phyloP scores from a whole-genome alignment of 495 filamentous ascomycete species.

The Friedmanniomyces simplex region DNA sequence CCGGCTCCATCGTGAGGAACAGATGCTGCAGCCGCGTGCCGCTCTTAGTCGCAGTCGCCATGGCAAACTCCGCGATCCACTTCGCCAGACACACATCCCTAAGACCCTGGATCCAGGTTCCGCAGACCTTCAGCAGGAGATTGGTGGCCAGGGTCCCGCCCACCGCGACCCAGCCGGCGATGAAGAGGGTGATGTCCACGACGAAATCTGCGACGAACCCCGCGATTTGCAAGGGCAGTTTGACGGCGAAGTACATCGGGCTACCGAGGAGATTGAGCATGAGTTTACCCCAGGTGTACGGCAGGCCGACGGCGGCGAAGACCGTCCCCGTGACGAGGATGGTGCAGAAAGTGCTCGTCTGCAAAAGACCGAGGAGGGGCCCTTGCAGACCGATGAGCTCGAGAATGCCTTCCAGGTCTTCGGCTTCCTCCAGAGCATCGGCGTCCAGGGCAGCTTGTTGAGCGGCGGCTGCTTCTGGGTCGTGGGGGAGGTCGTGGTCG shows the following conservation, averaged over 20 bases:
- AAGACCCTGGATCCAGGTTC: background rate
- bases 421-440: slow-evolving; percentile 61
- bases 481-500: too few species aligned
- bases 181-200: slow-evolving; percentile 49
- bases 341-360: slow-evolving; percentile 89
- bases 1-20: slow-evolving; percentile 9
- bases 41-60: background rate
- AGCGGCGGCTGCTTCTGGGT: slow-evolving; percentile 34
- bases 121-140: background rate
- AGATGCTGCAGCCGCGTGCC: slow-evolving; percentile 6
- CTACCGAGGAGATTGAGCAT: slow-evolving; percentile 69
- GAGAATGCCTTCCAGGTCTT: slow-evolving; percentile 96
- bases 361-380: slow-evolving; percentile 75
- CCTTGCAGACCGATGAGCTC: slow-evolving; percentile 96
- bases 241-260: slow-evolving; percentile 55
- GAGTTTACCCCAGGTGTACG: slow-evolving; percentile 81
- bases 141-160: background rate
- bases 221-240: slow-evolving; percentile 58
- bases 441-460: slow-evolving; percentile 48
- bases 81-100: slow-evolving; percentile 2
- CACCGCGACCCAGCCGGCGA: slow-evolving; percentile 30
- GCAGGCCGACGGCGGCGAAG: slow-evolving; percentile 73
- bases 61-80: slow-evolving; percentile 13
- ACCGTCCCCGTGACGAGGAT: slow-evolving; percentile 82
- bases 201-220: slow-evolving; percentile 62